Evolutionary conservation across 23 red algal species (phyloP).

Genomic region (Pyropia yezoensis): DNA sequence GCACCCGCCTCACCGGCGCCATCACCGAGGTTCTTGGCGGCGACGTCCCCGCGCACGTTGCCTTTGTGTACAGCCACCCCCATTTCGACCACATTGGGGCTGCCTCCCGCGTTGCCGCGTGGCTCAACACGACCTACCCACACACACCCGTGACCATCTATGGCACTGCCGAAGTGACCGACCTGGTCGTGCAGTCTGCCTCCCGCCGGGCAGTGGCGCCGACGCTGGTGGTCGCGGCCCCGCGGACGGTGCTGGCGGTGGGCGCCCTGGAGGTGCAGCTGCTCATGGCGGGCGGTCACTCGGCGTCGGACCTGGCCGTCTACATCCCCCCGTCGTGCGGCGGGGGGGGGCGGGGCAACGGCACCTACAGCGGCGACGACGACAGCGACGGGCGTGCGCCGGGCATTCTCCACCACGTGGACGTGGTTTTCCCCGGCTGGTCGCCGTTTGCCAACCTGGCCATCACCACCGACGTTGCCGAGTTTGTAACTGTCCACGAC

Average conservation of each 20-base stretch:
- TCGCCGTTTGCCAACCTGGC: conserved; percentile 12
- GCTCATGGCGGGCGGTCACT: conserved; percentile 19
- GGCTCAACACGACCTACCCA: conserved; percentile 9
- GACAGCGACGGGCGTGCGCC: not conserved
- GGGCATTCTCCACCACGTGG: conserved; percentile 17
- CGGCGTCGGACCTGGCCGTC: conserved; percentile 11
- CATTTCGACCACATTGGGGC: conserved; percentile 37
- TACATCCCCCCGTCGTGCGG: conserved; percentile 11
- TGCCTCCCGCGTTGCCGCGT: not conserved
- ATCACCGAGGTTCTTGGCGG: conserved; percentile 1
- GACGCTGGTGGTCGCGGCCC: conserved; percentile 6
- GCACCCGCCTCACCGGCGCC: not conserved
- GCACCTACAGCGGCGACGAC: not conserved
- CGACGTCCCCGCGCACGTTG: not conserved
- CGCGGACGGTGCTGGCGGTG: conserved; percentile 3
- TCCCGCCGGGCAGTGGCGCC: conserved; percentile 5
- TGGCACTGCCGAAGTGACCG: not conserved
- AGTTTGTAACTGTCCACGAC: conserved; percentile 6
- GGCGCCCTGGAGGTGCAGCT: conserved; percentile 6
- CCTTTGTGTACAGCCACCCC: conserved; percentile 21
- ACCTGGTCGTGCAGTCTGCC: not conserved
- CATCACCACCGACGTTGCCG: conserved; percentile 2
- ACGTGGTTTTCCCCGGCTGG: conserved; percentile 15
- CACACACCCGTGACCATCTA: not conserved
- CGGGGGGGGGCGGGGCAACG: not conserved